Evolutionary conservation across 768 basidiomycete species (phyloP).

Genomic region (Pisolithus tinctorius): DNA sequence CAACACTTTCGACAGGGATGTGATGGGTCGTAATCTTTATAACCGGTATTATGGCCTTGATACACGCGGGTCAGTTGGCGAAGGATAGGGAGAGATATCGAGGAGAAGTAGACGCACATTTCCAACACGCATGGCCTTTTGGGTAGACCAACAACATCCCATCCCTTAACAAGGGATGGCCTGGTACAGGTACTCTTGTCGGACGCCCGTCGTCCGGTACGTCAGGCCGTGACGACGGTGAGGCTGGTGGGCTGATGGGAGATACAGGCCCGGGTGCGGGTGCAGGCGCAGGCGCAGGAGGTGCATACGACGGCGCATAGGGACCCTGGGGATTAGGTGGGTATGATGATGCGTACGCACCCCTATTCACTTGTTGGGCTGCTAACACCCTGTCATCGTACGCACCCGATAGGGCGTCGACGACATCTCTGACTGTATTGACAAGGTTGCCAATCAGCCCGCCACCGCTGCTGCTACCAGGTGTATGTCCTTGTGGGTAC

Average conservation of each 20-base stretch:
- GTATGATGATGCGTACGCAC: constrained; percentile 17
- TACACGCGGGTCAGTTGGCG: not conserved
- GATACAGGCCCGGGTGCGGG: constrained; percentile 2
- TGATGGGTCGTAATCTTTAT: constrained; percentile 59
- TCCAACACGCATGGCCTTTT: constrained; percentile 49
- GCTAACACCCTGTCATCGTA: constrained; percentile 13
- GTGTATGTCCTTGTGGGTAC: constrained; percentile 1
- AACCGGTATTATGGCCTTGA: constrained; percentile 68
- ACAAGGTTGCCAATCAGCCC: constrained; percentile 22
- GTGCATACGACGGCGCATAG: constrained; percentile 5
- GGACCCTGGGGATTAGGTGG: not conserved
- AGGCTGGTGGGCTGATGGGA: constrained; percentile 7
- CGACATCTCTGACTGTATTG: constrained; percentile 22
- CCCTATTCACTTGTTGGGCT: constrained; percentile 10
- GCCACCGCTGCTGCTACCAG: constrained; percentile 3
- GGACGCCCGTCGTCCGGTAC: constrained; percentile 51
- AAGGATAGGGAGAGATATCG: not conserved
- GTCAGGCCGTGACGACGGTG: constrained; percentile 7
- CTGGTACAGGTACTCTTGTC: constrained; percentile 54
- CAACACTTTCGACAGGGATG: constrained; percentile 72
- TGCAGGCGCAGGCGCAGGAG: constrained; percentile 5
- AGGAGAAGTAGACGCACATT: constrained; percentile 44
- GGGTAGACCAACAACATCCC: constrained; percentile 70
- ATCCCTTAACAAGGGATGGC: constrained; percentile 58
- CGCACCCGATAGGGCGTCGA: constrained; percentile 21